Percentiles rank a stretch among this genome's conserved stretches.
Evolutionary conservation across 306 rosid species (phyloP).

Genomic region (Neltuma alba): DNA sequence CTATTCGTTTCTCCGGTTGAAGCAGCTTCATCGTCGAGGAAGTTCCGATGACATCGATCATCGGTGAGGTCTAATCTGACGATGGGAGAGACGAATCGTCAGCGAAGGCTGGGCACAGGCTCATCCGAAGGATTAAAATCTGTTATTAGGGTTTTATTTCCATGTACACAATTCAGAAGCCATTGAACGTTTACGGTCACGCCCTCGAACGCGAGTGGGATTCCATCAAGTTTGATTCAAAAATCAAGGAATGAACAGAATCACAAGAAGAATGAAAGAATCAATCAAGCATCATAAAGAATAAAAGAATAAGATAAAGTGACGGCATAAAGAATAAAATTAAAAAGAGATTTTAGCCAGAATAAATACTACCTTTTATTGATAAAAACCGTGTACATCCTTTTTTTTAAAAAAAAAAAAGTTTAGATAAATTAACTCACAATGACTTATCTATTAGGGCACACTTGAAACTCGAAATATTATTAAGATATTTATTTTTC

Average conservation of each 20-base stretch:
- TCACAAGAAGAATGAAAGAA: too few relatives aligned
- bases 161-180: background rate
- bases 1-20: slow-evolving; percentile 21
- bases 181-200: slow-evolving; percentile 18
- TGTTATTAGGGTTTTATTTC: background rate
- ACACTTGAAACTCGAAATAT: too few relatives aligned
- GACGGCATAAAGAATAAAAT: too few relatives aligned
- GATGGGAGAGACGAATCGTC: background rate
- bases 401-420: too few relatives aligned
- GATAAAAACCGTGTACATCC: too few relatives aligned
- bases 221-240: background rate
- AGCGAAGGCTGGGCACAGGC: slow-evolving; percentile 28
- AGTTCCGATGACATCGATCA: slow-evolving; percentile 1
- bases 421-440: too few relatives aligned
- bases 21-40: slow-evolving; percentile 31
- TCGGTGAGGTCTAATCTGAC: background rate
- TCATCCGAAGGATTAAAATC: background rate
- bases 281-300: too few relatives aligned
- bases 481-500: too few relatives aligned
- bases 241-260: background rate
- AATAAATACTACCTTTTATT: too few relatives aligned
- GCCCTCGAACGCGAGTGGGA: slow-evolving; percentile 34
- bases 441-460: too few relatives aligned
- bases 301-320: too few relatives aligned
- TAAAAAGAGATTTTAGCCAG: too few relatives aligned